Conservation (phyloP, 345 rosid species). For the Arabis hirsuta region DNA sequence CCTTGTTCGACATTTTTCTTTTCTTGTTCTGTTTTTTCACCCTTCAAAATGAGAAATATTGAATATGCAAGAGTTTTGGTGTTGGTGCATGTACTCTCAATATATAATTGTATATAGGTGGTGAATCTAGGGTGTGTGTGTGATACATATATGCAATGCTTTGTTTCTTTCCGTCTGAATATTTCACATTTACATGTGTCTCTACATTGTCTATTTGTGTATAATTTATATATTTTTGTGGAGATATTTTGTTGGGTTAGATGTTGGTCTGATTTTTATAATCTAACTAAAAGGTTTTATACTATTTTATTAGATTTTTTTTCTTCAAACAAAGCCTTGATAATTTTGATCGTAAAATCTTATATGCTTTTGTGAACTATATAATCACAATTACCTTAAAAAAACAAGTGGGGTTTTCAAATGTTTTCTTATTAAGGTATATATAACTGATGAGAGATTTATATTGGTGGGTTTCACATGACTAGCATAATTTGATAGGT, state of each 20-base stretch:
- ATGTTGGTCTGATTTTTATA: not conserved
- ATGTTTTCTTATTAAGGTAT: constrained; percentile 13
- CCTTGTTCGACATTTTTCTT: constrained; percentile 43
- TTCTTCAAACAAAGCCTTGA: not conserved
- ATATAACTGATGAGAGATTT: not conserved
- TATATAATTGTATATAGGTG: constrained; percentile 16
- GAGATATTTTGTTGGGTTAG: constrained; percentile 1
- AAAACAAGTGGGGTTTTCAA: not conserved
- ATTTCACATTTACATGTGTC: not conserved
- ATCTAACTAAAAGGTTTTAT: not conserved
- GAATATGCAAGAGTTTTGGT: constrained; percentile 14
- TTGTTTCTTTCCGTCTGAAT: no score
- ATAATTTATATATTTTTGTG: constrained; percentile 8
- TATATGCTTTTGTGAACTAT: not conserved
- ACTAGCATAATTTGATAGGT: constrained; percentile 15
- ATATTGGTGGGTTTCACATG: constrained; percentile 17
- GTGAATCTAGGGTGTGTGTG: no score
- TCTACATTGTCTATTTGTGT: constrained; percentile 4
- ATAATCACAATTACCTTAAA: not conserved
- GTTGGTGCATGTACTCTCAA: not conserved
- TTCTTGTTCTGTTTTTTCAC: constrained; percentile 1
- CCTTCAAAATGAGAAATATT: not conserved
- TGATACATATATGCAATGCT: not conserved
- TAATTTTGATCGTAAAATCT: constrained; percentile 7
- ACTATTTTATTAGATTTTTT: not conserved